Evolutionary conservation across 371 early-diverging fungal species (phyloP).

Genomic region (Nematocida ausubeli): DNA sequence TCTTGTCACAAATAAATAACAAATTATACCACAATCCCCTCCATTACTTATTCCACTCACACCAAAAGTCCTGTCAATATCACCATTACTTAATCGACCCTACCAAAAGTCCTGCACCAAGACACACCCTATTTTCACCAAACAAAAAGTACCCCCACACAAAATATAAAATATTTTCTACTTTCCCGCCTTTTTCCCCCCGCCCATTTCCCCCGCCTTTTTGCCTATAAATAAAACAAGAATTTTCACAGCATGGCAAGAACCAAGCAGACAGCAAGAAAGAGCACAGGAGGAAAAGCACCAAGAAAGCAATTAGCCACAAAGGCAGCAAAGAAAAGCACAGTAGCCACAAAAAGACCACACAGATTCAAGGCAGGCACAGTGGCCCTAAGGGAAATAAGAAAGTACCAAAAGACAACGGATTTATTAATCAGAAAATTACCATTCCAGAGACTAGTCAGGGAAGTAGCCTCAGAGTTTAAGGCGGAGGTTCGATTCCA

Average conservation of each 20-base stretch:
- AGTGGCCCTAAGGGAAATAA: conserved; percentile 87
- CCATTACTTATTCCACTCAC: no score
- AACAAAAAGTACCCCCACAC: no score
- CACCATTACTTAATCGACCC: no score
- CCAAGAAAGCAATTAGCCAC: conserved; percentile 93
- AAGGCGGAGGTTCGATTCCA: conserved; percentile 95
- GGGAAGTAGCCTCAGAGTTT: conserved; percentile 75
- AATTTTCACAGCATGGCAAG: conserved; percentile 75
- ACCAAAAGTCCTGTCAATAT: no score
- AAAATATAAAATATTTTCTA: no score
- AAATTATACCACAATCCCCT: no score
- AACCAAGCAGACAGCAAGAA: conserved; percentile 95
- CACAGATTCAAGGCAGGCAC: conserved; percentile 76
- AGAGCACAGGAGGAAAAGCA: conserved; percentile 93
- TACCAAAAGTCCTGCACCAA: no score
- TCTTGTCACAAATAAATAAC: no score
- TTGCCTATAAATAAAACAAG: conserved; percentile 62
- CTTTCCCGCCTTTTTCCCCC: no score
- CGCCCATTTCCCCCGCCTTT: no score
- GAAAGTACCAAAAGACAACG: conserved; percentile 92
- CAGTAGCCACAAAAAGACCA: conserved; percentile 73
- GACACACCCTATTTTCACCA: no score
- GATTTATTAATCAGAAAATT: conserved; percentile 92
- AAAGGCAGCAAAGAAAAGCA: conserved; percentile 82
- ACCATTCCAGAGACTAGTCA: conserved; percentile 88